phyloP scores from a whole-genome alignment of 768 basidiomycete species.

The Amanita exitialis region DNA sequence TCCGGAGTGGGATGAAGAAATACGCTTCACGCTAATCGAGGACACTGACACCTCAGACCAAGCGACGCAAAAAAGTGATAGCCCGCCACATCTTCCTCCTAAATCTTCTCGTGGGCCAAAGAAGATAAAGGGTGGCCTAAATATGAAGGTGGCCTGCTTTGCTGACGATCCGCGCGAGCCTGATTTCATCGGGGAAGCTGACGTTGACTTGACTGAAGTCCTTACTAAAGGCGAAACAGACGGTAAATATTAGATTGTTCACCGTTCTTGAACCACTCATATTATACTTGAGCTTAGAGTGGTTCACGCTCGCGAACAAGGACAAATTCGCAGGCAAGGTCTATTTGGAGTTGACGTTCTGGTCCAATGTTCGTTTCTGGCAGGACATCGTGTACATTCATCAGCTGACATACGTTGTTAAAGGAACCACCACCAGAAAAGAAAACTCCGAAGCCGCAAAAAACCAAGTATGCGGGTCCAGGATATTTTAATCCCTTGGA shows the following conservation, averaged over 20 bases:
- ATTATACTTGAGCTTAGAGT: conserved; percentile 44
- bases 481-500: conserved; percentile 61
- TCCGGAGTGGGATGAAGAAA: conserved; percentile 98
- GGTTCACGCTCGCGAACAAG: conserved; percentile 86
- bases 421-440: conserved; percentile 78
- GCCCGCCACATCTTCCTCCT: conserved; percentile 63
- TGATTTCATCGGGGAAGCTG: conserved; percentile 87
- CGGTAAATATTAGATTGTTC: conserved; percentile 34
- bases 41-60: conserved; percentile 46
- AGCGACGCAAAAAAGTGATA: conserved; percentile 27
- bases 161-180: conserved; percentile 95
- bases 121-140: conserved; percentile 61
- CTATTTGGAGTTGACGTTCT: conserved; percentile 94
- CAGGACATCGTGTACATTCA: conserved; percentile 5
- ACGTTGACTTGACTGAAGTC: conserved; percentile 82
- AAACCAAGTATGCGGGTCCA: conserved; percentile 62
- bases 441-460: conserved; percentile 41
- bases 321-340: conserved; percentile 94
- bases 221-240: conserved; percentile 95
- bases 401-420: conserved; percentile 1
- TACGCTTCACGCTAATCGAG: conserved; percentile 85
- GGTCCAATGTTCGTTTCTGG: conserved; percentile 69
- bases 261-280: background rate
- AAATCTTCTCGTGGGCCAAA: conserved; percentile 37
- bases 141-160: conserved; percentile 78